A percentile compares a stretch with the other conserved stretches of the same genome.
Evolutionary conservation across 257 asterid species (phyloP).

Genomic region (Solanum sparsipilum): DNA sequence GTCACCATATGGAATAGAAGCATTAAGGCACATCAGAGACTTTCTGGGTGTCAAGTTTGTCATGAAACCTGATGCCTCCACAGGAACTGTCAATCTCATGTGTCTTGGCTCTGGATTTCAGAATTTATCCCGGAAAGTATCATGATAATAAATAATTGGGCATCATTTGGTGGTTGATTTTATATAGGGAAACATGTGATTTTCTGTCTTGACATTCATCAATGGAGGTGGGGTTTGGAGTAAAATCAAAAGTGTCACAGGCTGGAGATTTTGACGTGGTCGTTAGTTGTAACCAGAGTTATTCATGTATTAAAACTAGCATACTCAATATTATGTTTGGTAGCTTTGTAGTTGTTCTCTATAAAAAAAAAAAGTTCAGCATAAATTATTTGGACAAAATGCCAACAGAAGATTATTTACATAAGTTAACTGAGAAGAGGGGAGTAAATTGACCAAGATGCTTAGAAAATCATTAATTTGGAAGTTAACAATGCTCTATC

Average conservation of each 20-base stretch:
- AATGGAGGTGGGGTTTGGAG: background rate
- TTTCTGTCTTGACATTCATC: background rate
- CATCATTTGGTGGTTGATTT: background rate
- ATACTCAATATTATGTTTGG: background rate
- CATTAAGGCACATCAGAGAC: slow-evolving; percentile 55
- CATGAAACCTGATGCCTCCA: slow-evolving; percentile 67
- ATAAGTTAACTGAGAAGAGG: background rate
- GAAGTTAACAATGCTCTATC: background rate
- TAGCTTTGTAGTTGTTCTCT: background rate
- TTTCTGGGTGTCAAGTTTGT: slow-evolving; percentile 60
- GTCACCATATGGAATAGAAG: slow-evolving; percentile 60
- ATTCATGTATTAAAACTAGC: background rate
- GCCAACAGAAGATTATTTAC: background rate
- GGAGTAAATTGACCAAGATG: background rate
- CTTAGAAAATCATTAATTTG: background rate
- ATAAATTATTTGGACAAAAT: background rate
- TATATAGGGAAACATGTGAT: background rate
- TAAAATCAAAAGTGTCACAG: background rate
- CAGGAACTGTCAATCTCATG: slow-evolving; percentile 63
- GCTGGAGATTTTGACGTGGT: background rate
- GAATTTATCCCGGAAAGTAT: slow-evolving; percentile 67
- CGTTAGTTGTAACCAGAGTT: background rate
- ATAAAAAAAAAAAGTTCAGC: background rate
- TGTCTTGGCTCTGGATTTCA: slow-evolving; percentile 77
- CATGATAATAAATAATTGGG: slow-evolving; percentile 18